These are phyloP conservation scores for Fusarium equiseti DNA, from an alignment of 2,329 filamentous ascomycete species.

Conservation along the genomic window DNA sequence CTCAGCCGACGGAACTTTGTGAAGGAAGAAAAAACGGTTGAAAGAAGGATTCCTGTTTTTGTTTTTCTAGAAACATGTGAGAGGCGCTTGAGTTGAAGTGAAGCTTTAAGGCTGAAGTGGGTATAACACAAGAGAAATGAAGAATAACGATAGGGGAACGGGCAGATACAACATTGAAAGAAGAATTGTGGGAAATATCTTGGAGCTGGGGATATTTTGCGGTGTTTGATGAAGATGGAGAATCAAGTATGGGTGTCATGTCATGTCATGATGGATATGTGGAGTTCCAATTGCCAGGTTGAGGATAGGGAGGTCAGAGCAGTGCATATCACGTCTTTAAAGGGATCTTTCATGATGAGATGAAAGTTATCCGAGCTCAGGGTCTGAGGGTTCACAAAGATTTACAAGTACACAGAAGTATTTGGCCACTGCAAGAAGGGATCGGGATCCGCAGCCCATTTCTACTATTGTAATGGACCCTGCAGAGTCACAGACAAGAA, in stretches of 20 bases:
- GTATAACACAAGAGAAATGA: not conserved
- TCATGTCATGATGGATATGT: constrained; percentile 24
- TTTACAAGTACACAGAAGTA: not conserved
- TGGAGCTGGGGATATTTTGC: constrained; percentile 13
- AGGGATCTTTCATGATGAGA: not conserved
- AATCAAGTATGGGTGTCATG: constrained; percentile 1
- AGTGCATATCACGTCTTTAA: not conserved
- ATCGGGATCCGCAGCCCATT: constrained; percentile 4
- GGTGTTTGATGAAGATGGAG: constrained; percentile 23
- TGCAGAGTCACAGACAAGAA: constrained; percentile 8
- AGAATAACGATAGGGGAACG: not conserved
- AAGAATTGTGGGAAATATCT: constrained; percentile 24
- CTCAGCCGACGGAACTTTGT: not conserved
- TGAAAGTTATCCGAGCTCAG: not conserved
- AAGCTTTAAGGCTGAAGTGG: not conserved
- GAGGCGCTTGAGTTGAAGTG: constrained; percentile 12
- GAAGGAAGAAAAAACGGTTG: not conserved
- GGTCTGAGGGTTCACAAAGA: constrained; percentile 4
- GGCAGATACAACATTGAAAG: not conserved
- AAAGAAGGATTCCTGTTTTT: not conserved
- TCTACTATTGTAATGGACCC: constrained; percentile 10
- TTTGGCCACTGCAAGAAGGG: constrained; percentile 16
- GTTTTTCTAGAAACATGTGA: constrained; percentile 12
- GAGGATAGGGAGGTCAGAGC: not conserved
- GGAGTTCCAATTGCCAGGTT: not conserved